Evolutionary conservation across 768 basidiomycete species (phyloP).

Genomic region (Glaciozyma antarctica): DNA sequence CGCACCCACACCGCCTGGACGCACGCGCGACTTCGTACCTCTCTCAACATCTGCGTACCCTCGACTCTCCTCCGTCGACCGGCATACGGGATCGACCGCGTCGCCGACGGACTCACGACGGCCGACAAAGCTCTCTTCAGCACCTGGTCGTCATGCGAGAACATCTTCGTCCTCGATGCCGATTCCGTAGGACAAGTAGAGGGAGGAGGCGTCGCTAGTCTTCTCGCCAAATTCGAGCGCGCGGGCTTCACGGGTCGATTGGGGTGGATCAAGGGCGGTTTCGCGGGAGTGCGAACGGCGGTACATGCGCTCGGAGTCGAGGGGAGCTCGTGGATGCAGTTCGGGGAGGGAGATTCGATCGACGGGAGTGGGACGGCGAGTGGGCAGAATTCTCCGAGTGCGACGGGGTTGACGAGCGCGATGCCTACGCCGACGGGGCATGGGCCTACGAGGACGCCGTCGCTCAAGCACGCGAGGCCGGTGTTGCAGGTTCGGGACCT

Average conservation of each 20-base stretch:
- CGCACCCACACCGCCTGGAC: conserved; percentile 68
- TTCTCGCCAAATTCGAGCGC: conserved; percentile 42
- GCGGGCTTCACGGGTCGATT: conserved; percentile 54
- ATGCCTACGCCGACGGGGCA: not conserved
- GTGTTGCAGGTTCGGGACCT: conserved; percentile 36
- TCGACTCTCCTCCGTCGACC: conserved; percentile 90
- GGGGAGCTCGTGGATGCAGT: not conserved
- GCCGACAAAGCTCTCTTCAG: conserved; percentile 51
- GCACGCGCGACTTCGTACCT: conserved; percentile 51
- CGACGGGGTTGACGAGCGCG: not conserved
- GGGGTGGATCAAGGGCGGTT: conserved; percentile 73
- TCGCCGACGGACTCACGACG: conserved; percentile 71
- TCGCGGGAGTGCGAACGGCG: conserved; percentile 49
- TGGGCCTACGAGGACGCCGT: not conserved
- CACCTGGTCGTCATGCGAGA: conserved; percentile 27
- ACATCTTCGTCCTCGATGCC: conserved; percentile 74
- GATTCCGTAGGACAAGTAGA: conserved; percentile 58
- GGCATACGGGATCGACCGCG: conserved; percentile 65
- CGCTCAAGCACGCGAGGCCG: conserved; percentile 22
- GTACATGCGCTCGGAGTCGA: not conserved
- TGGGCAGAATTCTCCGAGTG: not conserved
- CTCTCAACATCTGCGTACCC: conserved; percentile 80
- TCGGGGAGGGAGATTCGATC: not conserved
- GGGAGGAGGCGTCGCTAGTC: conserved; percentile 41
- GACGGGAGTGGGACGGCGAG: not conserved